Conservation (phyloP, 2,329 filamentous ascomycete genomes). For the Aureobasidium sp. region DNA sequence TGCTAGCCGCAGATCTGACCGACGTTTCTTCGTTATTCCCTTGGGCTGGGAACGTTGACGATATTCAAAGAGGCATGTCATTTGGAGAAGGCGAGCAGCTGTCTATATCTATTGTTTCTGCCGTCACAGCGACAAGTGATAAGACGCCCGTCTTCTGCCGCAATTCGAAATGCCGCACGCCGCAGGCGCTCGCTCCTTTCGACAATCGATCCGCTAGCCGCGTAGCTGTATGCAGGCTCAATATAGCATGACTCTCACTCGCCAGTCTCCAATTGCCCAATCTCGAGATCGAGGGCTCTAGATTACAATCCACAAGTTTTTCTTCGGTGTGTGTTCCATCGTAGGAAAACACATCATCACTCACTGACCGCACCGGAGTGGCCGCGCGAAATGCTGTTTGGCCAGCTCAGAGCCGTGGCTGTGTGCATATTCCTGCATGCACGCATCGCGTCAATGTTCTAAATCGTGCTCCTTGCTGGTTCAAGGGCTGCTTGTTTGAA, state of each 20-base stretch:
- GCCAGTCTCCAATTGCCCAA: background rate
- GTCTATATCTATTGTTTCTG: background rate
- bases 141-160: background rate
- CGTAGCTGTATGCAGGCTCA: conserved; percentile 1
- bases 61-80: background rate
- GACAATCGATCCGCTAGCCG: background rate
- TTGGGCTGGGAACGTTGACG: background rate
- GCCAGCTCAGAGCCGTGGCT: conserved; percentile 8
- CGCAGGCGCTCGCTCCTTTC: background rate
- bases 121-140: background rate
- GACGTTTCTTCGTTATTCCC: conserved; percentile 3
- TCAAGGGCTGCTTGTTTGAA: background rate
- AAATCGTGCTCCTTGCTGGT: background rate
- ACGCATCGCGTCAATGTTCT: background rate
- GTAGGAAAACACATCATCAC: background rate
- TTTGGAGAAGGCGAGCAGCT: background rate
- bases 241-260: conserved; percentile 8
- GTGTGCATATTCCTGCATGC: background rate
- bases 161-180: background rate
- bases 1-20: background rate
- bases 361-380: background rate
- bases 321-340: background rate
- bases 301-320: background rate
- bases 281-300: background rate
- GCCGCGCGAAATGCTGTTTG: background rate